phyloP scores from a whole-genome alignment of 106 monocot species.

The Phalaenopsis equestris region DNA sequence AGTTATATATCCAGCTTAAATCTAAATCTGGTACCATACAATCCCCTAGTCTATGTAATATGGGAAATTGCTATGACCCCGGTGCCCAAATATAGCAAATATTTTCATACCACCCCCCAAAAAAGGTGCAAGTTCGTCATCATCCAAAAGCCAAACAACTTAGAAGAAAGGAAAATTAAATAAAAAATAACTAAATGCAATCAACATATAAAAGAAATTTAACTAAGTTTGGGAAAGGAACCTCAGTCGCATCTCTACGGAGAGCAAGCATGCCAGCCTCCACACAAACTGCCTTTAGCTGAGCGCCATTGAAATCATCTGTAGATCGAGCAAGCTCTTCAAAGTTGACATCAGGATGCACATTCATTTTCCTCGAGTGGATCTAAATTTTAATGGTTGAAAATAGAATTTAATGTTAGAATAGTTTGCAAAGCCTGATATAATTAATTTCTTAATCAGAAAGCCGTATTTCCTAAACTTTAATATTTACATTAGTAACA shows the following conservation, averaged over 20 bases:
- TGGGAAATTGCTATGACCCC: no score
- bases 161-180: no score
- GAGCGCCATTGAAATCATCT: slow-evolving; percentile 92
- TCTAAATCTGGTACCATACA: no score
- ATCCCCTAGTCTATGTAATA: no score
- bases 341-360: slow-evolving; percentile 93
- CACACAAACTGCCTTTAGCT: slow-evolving; percentile 87
- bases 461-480: no score
- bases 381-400: slow-evolving; percentile 33
- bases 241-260: slow-evolving; percentile 91
- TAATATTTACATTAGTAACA: no score
- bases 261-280: slow-evolving; percentile 97
- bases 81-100: no score
- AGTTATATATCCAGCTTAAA: no score
- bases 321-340: slow-evolving; percentile 92
- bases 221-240: slow-evolving; percentile 10
- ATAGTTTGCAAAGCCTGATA: background rate
- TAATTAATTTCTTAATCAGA: background rate
- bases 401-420: background rate
- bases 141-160: no score
- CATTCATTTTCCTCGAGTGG: slow-evolving; percentile 98
- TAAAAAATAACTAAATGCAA: background rate
- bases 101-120: no score
- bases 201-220: background rate
- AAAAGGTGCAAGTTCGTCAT: no score